A percentile compares a stretch with the other conserved stretches of the same genome.
Evolutionary conservation across 306 rosid species (phyloP).

Genomic region (Acacia confusa): DNA sequence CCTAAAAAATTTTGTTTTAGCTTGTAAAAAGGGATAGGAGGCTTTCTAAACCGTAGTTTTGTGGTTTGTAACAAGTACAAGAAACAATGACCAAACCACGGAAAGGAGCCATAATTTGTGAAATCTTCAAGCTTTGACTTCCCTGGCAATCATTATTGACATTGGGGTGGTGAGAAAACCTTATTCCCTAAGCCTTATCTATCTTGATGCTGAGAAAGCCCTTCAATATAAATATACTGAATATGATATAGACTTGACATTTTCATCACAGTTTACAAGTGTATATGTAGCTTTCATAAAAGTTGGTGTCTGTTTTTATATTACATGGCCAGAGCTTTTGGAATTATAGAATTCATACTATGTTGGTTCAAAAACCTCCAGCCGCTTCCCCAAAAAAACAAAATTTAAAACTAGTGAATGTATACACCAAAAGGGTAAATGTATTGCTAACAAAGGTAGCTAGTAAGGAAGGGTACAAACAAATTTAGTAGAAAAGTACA

Average conservation of each 20-base stretch:
- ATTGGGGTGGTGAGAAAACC: slow-evolving; percentile 9
- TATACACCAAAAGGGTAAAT: neutral
- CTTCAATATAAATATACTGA: neutral
- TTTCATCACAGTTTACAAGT: neutral
- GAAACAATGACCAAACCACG: neutral
- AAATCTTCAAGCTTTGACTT: slow-evolving; percentile 3
- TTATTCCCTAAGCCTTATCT: neutral
- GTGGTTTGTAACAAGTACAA: neutral
- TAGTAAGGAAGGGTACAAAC: neutral
- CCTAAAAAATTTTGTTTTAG: too few relatives aligned
- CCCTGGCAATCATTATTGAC: slow-evolving; percentile 22
- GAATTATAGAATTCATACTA: neutral
- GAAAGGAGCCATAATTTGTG: slow-evolving; percentile 4
- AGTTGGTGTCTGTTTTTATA: neutral
- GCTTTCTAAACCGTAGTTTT: too few relatives aligned
- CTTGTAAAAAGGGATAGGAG: too few relatives aligned
- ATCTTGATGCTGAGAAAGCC: neutral
- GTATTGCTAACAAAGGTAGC: neutral
- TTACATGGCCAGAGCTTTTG: neutral
- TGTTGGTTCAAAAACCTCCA: neutral
- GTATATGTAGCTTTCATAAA: neutral
- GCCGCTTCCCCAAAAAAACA: too few relatives aligned
- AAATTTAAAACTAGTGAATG: neutral
- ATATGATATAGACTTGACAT: neutral
- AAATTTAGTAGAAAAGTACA: neutral